Evolutionary conservation across 2,329 filamentous ascomycete species (phyloP).

Genomic region (Dissoconium aciculare): DNA sequence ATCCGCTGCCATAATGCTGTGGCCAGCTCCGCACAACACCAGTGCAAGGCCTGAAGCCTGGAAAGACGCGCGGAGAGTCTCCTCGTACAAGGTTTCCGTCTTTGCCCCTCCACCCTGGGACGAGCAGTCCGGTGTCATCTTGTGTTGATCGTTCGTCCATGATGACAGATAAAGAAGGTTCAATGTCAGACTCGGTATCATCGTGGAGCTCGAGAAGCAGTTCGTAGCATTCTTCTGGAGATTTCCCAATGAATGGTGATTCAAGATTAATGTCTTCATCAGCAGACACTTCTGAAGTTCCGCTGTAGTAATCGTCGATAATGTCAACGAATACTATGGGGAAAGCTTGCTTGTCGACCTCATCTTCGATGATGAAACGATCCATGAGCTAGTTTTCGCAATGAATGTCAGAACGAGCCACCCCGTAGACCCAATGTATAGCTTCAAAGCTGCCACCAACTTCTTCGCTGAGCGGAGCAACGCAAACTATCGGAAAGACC

Average conservation of each 20-base stretch:
- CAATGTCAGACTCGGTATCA: slow-evolving; percentile 4
- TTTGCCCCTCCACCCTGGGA: too few species aligned
- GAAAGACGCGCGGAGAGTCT: too few species aligned
- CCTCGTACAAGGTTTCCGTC: too few species aligned
- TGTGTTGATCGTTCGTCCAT: slow-evolving; percentile 4
- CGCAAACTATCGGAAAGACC: too few species aligned
- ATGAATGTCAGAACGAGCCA: too few species aligned
- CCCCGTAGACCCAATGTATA: too few species aligned
- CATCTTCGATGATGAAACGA: slow-evolving; percentile 2
- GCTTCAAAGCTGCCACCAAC: too few species aligned
- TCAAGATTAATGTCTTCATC: not conserved
- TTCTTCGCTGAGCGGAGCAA: too few species aligned
- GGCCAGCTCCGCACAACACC: too few species aligned
- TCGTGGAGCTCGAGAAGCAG: slow-evolving; percentile 4
- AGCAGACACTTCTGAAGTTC: not conserved
- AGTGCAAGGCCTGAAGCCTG: too few species aligned
- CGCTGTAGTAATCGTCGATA: slow-evolving; percentile 3
- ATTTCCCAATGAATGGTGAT: slow-evolving; percentile 5
- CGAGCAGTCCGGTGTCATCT: slow-evolving; percentile 3
- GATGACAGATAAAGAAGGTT: not conserved
- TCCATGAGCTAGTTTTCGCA: too few species aligned
- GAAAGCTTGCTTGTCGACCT: slow-evolving; percentile 1
- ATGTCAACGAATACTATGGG: slow-evolving; percentile 4
- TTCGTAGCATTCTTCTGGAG: slow-evolving; percentile 2
- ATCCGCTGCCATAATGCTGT: too few species aligned